A percentile compares a stretch with the other conserved stretches of the same genome.
phyloP scores from a whole-genome alignment of 805 yeast species.

The Metschnikowia picachoensis region DNA sequence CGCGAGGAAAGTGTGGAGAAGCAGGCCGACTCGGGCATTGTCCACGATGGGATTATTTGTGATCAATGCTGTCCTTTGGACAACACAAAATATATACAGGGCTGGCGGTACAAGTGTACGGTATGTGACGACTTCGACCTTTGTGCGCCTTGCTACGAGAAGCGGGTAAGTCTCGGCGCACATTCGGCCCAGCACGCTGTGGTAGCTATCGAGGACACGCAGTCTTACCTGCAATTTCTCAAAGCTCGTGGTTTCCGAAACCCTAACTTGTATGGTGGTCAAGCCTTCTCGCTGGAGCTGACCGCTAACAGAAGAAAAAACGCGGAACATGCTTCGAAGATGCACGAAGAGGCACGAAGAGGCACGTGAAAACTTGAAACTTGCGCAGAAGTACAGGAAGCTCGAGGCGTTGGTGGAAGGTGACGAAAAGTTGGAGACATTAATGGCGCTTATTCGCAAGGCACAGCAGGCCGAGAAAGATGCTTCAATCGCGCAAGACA shows the following conservation, averaged over 20 bases:
- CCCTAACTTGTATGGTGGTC: not conserved
- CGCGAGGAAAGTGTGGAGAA: not conserved
- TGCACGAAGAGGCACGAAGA: slow-evolving; percentile 1
- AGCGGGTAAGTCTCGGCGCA: not conserved
- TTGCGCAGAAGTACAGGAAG: not conserved
- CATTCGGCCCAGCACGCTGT: slow-evolving; percentile 15
- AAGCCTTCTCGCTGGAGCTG: not conserved
- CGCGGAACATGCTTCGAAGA: not conserved
- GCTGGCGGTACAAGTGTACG: slow-evolving; percentile 16
- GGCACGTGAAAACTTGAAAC: too few relatives aligned
- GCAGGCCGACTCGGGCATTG: not conserved
- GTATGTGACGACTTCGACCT: slow-evolving; percentile 16
- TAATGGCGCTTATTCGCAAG: not conserved
- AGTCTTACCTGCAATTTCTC: slow-evolving; percentile 1
- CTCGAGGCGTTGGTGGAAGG: slow-evolving; percentile 1
- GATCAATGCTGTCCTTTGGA: slow-evolving; percentile 31
- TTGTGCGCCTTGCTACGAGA: slow-evolving; percentile 11
- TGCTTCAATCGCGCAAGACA: not conserved
- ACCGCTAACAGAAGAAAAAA: not conserved
- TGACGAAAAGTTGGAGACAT: not conserved
- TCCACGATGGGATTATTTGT: slow-evolving; percentile 30
- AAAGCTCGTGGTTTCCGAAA: not conserved
- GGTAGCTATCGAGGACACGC: slow-evolving; percentile 12
- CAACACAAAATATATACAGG: slow-evolving; percentile 2
- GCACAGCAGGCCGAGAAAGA: not conserved